Base-by-base conservation (phyloP, 1,284 basidiomycete species). In the Peniophora sp. region DNA sequence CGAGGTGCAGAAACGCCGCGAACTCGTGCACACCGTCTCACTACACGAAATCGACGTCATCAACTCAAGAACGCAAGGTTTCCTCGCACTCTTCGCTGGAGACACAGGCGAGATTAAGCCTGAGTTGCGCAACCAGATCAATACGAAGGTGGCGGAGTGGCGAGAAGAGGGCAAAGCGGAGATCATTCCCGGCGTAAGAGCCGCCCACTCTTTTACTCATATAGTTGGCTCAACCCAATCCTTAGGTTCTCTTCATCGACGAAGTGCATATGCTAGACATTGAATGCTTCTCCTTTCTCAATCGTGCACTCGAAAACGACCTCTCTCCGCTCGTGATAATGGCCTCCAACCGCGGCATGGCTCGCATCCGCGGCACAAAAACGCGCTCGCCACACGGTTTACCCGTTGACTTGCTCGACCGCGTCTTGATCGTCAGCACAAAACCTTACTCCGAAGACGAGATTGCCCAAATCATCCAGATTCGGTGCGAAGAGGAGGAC, bases 231-330 rank as follows among this genome's bases (percentile, higher is more conserved):
- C 27, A 11, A 9, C 17, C 49, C 17, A 49, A 23, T 34, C 48
- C 41, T 27, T 58, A 92, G 88, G 89, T 93, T 11, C 73, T 94
- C 15, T 93, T 94, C 72, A 93, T 93, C 58, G 90, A 93, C 65
- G 92, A 97, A 70, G 94, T 97, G 15, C 97, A 99, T 75, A 99
- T 99, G 96, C 85, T 99, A 56, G 96, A 99, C 67, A 97, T 99
- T 57, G 96, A 99, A 68, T 99, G 96, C 66, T 98, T 98, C 76
- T 97, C 94, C 8, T 99, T 96, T 79, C 75, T 99, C 55, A 99
- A 99, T 68, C 83, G 96, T 42, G 96, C 96, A 3, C 76, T 99
- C 46, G 96, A 99, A 66, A 87, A 86, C 56, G 95, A 97, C 57
- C 76, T 98, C 3, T 86, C 95, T 1, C 96, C 96, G 0, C 74